phyloP scores from a whole-genome alignment of 2,329 filamentous ascomycete species.

The Arachnopeziza araneosa region DNA sequence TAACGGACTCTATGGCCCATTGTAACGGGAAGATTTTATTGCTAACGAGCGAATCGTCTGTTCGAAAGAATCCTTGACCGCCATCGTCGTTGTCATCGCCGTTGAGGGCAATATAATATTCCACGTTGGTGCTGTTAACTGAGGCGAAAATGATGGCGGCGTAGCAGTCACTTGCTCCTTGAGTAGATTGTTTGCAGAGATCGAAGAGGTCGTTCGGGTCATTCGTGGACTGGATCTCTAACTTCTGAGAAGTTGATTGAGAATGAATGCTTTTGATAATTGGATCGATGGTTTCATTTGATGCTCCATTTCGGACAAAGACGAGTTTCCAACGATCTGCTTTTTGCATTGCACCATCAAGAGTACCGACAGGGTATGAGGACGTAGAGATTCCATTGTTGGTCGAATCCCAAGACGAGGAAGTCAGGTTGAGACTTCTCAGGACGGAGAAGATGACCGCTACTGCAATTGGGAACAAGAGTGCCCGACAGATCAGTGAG shows the following conservation, averaged over 20 bases:
- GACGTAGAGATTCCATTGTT: slow-evolving; percentile 15
- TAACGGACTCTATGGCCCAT: slow-evolving; percentile 20
- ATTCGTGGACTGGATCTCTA: slow-evolving; percentile 9
- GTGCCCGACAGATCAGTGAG: slow-evolving; percentile 16
- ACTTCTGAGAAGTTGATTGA: slow-evolving; percentile 12
- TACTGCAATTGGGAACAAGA: slow-evolving; percentile 23
- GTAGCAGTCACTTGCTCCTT: slow-evolving; percentile 21
- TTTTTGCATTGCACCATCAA: slow-evolving; percentile 16
- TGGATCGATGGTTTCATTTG: slow-evolving; percentile 13
- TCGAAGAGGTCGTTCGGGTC: slow-evolving; percentile 19
- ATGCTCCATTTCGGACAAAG: slow-evolving; percentile 21
- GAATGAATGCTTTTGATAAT: slow-evolving; percentile 17
- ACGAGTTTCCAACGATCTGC: slow-evolving; percentile 15
- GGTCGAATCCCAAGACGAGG: not conserved
- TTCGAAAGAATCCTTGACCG: slow-evolving; percentile 9
- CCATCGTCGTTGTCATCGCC: not conserved
- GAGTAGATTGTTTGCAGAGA: slow-evolving; percentile 19
- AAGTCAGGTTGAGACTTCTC: slow-evolving; percentile 8
- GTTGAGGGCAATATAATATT: slow-evolving; percentile 23
- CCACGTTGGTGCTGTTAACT: slow-evolving; percentile 21
- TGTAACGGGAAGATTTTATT: slow-evolving; percentile 19
- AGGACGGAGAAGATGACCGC: slow-evolving; percentile 18
- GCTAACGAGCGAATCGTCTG: slow-evolving; percentile 8
- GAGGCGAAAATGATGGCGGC: slow-evolving; percentile 21
- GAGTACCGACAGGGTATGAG: slow-evolving; percentile 15